A percentile compares a stretch with the other conserved stretches of the same genome.
Conservation (phyloP, 306 rosid genomes). For the Castanea crenata region DNA sequence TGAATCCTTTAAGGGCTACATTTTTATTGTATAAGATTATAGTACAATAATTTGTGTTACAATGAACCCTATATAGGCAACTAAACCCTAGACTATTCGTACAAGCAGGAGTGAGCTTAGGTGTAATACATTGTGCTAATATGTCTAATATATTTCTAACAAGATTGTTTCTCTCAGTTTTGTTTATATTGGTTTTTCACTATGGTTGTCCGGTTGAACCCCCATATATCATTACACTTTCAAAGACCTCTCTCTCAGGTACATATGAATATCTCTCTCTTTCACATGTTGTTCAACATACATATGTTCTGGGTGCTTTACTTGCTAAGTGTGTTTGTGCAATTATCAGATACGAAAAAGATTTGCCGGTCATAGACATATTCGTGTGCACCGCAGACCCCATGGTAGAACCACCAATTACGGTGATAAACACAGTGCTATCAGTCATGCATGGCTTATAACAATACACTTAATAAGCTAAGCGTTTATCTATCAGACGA, state of each 20-base stretch:
- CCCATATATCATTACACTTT: slow-evolving; percentile 5
- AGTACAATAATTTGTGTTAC: too few relatives aligned
- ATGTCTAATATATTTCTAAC: too few relatives aligned
- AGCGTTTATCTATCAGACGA: background rate
- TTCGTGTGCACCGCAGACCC: slow-evolving; percentile 1
- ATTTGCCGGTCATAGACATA: background rate
- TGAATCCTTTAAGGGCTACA: too few relatives aligned
- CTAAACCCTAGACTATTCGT: too few relatives aligned
- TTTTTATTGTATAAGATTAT: too few relatives aligned
- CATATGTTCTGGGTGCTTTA: background rate
- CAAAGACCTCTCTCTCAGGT: background rate
- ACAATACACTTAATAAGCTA: background rate
- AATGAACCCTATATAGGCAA: too few relatives aligned
- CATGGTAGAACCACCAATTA: background rate
- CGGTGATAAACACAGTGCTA: slow-evolving; percentile 1
- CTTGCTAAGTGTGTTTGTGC: background rate
- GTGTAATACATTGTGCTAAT: too few relatives aligned
- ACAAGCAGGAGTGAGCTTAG: too few relatives aligned
- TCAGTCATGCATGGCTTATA: background rate
- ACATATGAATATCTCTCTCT: background rate
- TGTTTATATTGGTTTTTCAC: background rate
- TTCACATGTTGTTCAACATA: background rate
- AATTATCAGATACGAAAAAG: background rate
- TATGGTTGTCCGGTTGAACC: background rate
- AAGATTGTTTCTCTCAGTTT: too few relatives aligned